Evolutionary conservation across 495 filamentous ascomycete species (phyloP).

Genomic region (Aspergillus leporis): DNA sequence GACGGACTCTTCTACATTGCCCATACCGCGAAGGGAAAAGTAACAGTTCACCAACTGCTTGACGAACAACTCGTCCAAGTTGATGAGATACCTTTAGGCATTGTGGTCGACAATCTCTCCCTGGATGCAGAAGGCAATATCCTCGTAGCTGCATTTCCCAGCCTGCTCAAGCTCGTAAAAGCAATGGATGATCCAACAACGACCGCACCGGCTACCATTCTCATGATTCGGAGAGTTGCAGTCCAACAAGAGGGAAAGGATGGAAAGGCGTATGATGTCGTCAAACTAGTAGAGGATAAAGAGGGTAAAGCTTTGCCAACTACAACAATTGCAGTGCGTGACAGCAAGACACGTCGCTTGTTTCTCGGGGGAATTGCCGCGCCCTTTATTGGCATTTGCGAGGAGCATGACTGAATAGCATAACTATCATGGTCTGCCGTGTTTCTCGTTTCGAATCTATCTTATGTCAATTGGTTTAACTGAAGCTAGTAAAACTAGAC

Average conservation of each 20-base stretch:
- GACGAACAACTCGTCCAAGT: conserved; percentile 23
- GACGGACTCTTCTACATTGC: conserved; percentile 31
- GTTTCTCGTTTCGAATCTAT: too few relatives aligned
- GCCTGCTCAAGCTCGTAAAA: conserved; percentile 6
- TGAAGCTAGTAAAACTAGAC: too few relatives aligned
- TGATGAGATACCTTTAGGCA: conserved; percentile 27
- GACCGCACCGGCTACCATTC: conserved; percentile 2
- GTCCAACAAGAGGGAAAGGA: not conserved
- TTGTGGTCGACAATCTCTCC: conserved; percentile 39
- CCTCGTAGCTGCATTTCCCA: conserved; percentile 31
- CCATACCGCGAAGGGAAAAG: conserved; percentile 16
- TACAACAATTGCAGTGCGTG: not conserved
- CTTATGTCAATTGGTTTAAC: too few relatives aligned
- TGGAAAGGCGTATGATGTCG: not conserved
- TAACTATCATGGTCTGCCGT: too few relatives aligned
- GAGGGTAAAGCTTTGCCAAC: not conserved
- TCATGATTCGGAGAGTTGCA: not conserved
- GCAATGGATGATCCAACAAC: conserved; percentile 1
- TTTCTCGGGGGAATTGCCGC: not conserved
- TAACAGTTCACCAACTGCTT: conserved; percentile 28
- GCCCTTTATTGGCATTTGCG: not conserved
- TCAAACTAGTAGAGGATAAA: conserved; percentile 2
- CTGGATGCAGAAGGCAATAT: conserved; percentile 39
- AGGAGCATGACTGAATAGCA: not conserved
- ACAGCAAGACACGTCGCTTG: not conserved